Percentiles rank a stretch among this genome's conserved stretches.
Conservation (phyloP, 495 filamentous ascomycete genomes). For the Emericellopsis terricola region DNA sequence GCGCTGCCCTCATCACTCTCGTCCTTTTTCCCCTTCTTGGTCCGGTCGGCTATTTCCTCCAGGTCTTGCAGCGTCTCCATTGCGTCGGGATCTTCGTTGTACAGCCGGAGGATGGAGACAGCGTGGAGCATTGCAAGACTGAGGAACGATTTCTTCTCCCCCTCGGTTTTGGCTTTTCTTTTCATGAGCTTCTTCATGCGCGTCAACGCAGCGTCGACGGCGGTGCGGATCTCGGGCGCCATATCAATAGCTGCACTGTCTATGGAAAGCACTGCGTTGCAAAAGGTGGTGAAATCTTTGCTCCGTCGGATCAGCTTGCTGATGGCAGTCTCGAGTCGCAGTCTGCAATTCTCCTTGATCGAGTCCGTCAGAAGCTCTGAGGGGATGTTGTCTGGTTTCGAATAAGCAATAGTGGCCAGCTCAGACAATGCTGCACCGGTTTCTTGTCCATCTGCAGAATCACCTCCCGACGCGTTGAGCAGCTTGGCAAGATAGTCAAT, state of each 20-base stretch:
- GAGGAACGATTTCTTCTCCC: conserved; percentile 21
- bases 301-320: conserved; percentile 50
- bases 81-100: conserved; percentile 73
- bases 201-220: conserved; percentile 42
- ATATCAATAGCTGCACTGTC: conserved; percentile 37
- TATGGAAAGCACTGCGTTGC: conserved; percentile 26
- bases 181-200: conserved; percentile 52
- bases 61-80: conserved; percentile 21
- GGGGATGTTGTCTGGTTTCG: conserved; percentile 15
- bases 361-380: conserved; percentile 25
- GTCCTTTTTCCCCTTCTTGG: conserved; percentile 10
- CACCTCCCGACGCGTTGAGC: conserved; percentile 8
- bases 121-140: conserved; percentile 71
- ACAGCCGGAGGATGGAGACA: conserved; percentile 74
- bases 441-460: conserved; percentile 9
- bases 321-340: conserved; percentile 41
- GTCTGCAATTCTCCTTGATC: conserved; percentile 51
- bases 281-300: conserved; percentile 31
- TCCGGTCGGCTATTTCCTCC: conserved; percentile 37
- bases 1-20: conserved; percentile 36
- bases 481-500: conserved; percentile 14
- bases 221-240: conserved; percentile 39
- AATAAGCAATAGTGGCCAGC: conserved; percentile 30
- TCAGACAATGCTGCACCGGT: conserved; percentile 22
- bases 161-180: conserved; percentile 25